Conservation (phyloP, 148 eudicot species). For the Gaultheria prostrata region DNA sequence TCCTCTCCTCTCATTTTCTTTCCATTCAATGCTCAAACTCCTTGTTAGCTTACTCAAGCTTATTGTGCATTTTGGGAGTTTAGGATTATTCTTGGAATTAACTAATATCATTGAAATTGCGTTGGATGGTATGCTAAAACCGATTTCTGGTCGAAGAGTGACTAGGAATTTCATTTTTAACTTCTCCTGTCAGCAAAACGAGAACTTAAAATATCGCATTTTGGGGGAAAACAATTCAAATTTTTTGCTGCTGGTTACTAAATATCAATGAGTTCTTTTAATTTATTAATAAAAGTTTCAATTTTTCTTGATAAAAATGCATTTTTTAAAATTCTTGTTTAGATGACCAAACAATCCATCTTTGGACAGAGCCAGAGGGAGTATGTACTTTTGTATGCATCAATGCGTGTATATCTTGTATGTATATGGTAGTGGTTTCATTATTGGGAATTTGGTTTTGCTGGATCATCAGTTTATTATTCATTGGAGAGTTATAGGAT, state of each 20-base stretch:
- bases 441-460: neutral
- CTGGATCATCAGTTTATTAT: neutral
- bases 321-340: neutral
- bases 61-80: neutral
- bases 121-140: neutral
- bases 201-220: neutral
- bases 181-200: neutral
- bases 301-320: neutral
- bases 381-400: neutral
- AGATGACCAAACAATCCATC: neutral
- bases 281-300: neutral
- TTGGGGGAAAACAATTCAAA: neutral
- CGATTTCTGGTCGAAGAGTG: neutral
- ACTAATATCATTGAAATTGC: neutral
- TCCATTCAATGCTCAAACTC: neutral
- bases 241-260: neutral
- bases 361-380: neutral
- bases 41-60: neutral
- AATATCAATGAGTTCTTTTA: neutral
- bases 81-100: neutral
- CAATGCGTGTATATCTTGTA: neutral
- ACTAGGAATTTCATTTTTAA: neutral
- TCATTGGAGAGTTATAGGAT: neutral
- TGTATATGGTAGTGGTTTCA: neutral
- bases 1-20: neutral